These are phyloP conservation scores for Coemansia furcata DNA, from an alignment of 192 early-diverging fungal genomes.

Conservation along the genomic window DNA sequence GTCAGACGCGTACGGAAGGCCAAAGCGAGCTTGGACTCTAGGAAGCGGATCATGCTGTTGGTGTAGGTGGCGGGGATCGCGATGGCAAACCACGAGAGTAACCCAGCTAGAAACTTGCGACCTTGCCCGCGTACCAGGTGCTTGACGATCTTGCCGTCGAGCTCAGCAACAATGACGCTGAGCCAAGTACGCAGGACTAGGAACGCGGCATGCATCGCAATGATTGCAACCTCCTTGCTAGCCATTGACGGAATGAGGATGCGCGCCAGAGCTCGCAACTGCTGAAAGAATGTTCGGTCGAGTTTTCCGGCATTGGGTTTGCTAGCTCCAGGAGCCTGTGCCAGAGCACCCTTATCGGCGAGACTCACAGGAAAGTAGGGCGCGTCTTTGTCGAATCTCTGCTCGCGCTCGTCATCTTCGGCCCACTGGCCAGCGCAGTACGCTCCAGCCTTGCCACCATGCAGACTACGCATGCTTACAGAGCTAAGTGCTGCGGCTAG, in stretches of 20 bases:
- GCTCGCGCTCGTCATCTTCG: slow-evolving; percentile 45
- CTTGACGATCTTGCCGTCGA: slow-evolving; percentile 94
- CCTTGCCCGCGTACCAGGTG: slow-evolving; percentile 86
- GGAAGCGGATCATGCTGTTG: slow-evolving; percentile 85
- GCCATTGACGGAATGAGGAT: slow-evolving; percentile 79
- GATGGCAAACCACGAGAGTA: slow-evolving; percentile 90
- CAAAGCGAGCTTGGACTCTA: slow-evolving; percentile 61
- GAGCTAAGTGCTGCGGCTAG: slow-evolving; percentile 26
- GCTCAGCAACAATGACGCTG: slow-evolving; percentile 84
- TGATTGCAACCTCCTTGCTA: slow-evolving; percentile 77
- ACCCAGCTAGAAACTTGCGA: slow-evolving; percentile 69
- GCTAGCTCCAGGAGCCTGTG: not conserved
- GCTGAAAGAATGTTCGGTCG: slow-evolving; percentile 46
- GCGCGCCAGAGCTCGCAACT: slow-evolving; percentile 70
- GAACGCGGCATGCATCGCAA: slow-evolving; percentile 81
- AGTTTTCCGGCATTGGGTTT: slow-evolving; percentile 17
- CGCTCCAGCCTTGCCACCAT: slow-evolving; percentile 12
- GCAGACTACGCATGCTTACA: slow-evolving; percentile 43
- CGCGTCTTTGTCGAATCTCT: slow-evolving; percentile 43
- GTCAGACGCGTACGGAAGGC: slow-evolving; percentile 86
- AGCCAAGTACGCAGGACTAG: slow-evolving; percentile 89
- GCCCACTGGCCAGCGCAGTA: slow-evolving; percentile 41
- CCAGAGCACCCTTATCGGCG: slow-evolving; percentile 2
- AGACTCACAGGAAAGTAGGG: slow-evolving; percentile 25
- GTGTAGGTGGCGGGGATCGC: slow-evolving; percentile 96